Evolutionary conservation across 805 yeast species (phyloP).

Genomic region (Ogataea ganodermae): DNA sequence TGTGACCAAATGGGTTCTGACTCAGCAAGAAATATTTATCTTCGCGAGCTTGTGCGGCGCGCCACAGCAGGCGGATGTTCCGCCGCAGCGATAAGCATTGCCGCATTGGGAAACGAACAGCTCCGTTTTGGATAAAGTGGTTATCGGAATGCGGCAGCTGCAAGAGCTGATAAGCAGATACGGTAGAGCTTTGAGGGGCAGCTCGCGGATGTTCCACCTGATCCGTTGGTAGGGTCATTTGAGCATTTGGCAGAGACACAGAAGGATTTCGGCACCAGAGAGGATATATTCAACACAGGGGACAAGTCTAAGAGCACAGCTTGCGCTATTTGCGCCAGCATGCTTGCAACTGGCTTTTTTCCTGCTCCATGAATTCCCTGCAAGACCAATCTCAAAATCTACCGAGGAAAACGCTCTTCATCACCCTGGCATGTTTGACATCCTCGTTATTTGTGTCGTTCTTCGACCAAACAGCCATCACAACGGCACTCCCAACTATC

Average conservation of each 20-base stretch:
- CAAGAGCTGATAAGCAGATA: not conserved
- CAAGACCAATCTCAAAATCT: conserved; percentile 24
- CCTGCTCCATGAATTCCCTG: conserved; percentile 16
- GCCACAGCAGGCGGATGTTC: conserved; percentile 1
- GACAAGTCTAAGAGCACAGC: too few species aligned
- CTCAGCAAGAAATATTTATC: not conserved
- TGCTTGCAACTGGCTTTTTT: too few species aligned
- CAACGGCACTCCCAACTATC: conserved; percentile 50
- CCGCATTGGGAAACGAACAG: not conserved
- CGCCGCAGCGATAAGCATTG: conserved; percentile 2
- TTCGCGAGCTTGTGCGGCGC: not conserved
- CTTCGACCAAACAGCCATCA: conserved; percentile 51
- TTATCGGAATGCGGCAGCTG: not conserved
- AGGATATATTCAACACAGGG: not conserved
- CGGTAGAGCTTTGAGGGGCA: not conserved
- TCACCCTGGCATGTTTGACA: conserved; percentile 21
- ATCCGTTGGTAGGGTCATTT: too few species aligned
- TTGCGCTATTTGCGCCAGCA: too few species aligned
- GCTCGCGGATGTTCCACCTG: conserved; percentile 3
- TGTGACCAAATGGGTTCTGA: not conserved
- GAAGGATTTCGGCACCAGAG: not conserved
- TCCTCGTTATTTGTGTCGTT: conserved; percentile 37
- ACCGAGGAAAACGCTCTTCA: conserved; percentile 16
- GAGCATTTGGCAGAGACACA: not conserved
- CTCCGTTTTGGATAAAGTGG: not conserved